These are phyloP conservation scores for Sclerotinia borealis DNA, from an alignment of 2,329 filamentous ascomycete genomes.

Conservation along the genomic window DNA sequence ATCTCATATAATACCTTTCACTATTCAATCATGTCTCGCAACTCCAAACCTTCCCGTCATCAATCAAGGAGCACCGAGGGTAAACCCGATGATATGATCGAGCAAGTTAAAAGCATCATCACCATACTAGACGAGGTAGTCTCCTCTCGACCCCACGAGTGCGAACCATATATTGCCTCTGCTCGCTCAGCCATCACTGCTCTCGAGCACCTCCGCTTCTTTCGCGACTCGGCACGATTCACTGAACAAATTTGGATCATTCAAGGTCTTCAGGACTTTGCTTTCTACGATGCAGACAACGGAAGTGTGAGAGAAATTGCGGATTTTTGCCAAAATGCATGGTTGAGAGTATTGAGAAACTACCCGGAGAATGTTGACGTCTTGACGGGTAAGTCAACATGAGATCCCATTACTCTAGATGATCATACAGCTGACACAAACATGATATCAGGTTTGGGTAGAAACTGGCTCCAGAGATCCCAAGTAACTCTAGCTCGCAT, in stretches of 20 bases:
- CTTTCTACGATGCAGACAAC: conserved; percentile 43
- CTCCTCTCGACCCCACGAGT: conserved; percentile 24
- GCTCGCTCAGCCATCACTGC: conserved; percentile 36
- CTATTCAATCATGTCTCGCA: conserved; percentile 16
- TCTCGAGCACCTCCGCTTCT: conserved; percentile 36
- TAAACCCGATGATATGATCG: conserved; percentile 23
- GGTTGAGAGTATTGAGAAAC: conserved; percentile 39
- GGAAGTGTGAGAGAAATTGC: conserved; percentile 41
- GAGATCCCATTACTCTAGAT: neutral
- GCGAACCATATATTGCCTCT: conserved; percentile 33
- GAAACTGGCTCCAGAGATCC: conserved; percentile 46
- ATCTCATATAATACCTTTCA: neutral
- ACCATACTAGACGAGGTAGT: conserved; percentile 27
- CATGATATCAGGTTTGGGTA: conserved; percentile 38
- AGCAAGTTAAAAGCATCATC: conserved; percentile 28
- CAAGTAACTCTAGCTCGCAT: conserved; percentile 44
- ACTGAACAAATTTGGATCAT: conserved; percentile 39
- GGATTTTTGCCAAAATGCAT: conserved; percentile 44
- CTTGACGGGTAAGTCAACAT: conserved; percentile 35
- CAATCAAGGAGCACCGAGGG: conserved; percentile 17
- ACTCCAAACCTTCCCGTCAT: conserved; percentile 25
- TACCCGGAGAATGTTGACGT: conserved; percentile 40
- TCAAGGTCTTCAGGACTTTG: conserved; percentile 42
- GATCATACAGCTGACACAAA: neutral
- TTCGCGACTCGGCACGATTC: conserved; percentile 33